phyloP scores from a whole-genome alignment of 805 yeast species.

The Candida tibetensis region DNA sequence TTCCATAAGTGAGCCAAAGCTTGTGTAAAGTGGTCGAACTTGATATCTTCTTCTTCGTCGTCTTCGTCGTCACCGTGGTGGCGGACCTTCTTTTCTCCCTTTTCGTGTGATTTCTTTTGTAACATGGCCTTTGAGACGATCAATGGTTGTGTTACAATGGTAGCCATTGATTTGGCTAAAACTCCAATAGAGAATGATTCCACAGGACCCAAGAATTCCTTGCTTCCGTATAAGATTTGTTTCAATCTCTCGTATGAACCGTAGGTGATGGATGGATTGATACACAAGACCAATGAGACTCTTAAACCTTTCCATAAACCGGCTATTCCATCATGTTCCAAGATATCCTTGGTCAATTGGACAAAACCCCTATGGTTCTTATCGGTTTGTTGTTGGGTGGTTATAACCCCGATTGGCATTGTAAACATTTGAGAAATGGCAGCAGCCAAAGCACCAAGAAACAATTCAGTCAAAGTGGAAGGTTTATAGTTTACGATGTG shows the following conservation, averaged over 20 bases:
- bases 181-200: conserved; percentile 75
- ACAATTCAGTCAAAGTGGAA: conserved; percentile 64
- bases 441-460: conserved; percentile 78
- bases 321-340: conserved; percentile 58
- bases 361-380: conserved; percentile 31
- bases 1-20: conserved; percentile 59
- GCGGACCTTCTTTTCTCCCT: conserved; percentile 13
- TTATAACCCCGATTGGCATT: conserved; percentile 74
- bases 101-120: conserved; percentile 44
- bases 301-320: conserved; percentile 85
- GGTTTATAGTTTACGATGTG: conserved; percentile 37
- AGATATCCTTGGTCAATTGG: conserved; percentile 45
- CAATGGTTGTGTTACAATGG: conserved; percentile 77
- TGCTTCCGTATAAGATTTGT: conserved; percentile 43
- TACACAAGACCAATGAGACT: conserved; percentile 72
- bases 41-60: conserved; percentile 36
- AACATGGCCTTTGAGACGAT: conserved; percentile 82
- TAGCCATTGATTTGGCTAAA: conserved; percentile 76
- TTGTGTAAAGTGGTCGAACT: conserved; percentile 57
- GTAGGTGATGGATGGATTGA: conserved; percentile 85
- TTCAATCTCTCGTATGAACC: conserved; percentile 74
- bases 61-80: conserved; percentile 28
- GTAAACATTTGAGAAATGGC: conserved; percentile 78
- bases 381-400: conserved; percentile 59
- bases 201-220: conserved; percentile 50